Conservation (phyloP, 179 eudicot genomes). For the Amaranthus tricolor region DNA sequence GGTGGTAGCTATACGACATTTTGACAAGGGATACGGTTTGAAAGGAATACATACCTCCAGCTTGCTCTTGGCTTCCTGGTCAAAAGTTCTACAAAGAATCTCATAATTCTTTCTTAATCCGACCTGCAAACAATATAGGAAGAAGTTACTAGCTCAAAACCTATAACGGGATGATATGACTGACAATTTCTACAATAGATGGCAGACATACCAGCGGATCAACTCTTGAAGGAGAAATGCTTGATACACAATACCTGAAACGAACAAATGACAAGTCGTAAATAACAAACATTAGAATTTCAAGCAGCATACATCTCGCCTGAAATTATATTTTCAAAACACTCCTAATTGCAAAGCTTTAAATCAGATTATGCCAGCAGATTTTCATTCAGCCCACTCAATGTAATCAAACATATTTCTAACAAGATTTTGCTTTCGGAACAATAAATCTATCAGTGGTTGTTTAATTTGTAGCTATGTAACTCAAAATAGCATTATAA, state of each 20-base stretch:
- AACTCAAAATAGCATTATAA: too few species aligned
- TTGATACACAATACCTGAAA: constrained; percentile 64
- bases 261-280: not conserved
- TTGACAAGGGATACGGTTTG: not conserved
- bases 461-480: too few species aligned
- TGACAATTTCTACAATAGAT: not conserved
- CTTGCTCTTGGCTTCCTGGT: constrained; percentile 54
- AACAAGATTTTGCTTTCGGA: too few species aligned
- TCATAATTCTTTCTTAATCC: constrained; percentile 64
- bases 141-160: constrained; percentile 14
- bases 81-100: constrained; percentile 78
- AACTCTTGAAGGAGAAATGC: constrained; percentile 83
- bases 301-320: constrained; percentile 4
- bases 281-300: constrained; percentile 9
- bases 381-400: not conserved
- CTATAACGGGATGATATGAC: not conserved
- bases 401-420: not conserved
- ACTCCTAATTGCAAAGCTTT: not conserved
- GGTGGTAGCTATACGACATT: constrained; percentile 10
- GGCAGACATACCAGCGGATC: constrained; percentile 49
- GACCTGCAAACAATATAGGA: constrained; percentile 40
- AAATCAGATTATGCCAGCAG: not conserved
- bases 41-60: constrained; percentile 42
- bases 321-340: not conserved
- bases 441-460: too few species aligned